Evolutionary conservation across 208 protist genomes (phyloP), one percentile per base, ranked within the genome.

Genomic region (Wallacemonas sp.): DNA sequence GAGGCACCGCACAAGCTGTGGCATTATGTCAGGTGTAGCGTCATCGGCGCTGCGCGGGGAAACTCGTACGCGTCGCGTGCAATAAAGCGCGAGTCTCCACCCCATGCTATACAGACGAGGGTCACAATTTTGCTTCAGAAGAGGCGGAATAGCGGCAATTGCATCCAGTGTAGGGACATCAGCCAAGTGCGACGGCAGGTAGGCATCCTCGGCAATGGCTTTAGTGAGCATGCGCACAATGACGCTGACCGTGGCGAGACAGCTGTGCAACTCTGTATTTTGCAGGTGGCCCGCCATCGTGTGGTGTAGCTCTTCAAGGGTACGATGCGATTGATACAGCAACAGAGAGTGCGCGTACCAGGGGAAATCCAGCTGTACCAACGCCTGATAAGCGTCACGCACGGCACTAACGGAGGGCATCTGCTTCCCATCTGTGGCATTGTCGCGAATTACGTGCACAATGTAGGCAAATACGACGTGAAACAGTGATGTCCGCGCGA

Each of bases 281-380:
- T 84, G 77, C 34, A 93, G 79, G 54, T 88, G 77, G 45, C 79
- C 75, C n/a, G 76, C 78, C 54, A 94, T 84, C 28, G 83, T 65
- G 8, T 64, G 62, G 28, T 83, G 74, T n/a, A 95, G 66, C 45
- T 82, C 76, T 4, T 63, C 77, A 56, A 78, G 70, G 41, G 79
- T 73, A 2, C 77, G 62, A 30, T 84, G 77, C 1, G 90, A 86
- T 70, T 86, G 70, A 67, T 93, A 95, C 47, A 87, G 86, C 24
- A 95, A 64, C 15, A 95, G 72, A 46, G 80, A 67, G 62, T 88
- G 75, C 33, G 87, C 33, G 56, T 90, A 84, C 90, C 90, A 95
- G 56, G 87, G 88, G 64, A 93, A 84, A 19, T 90, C 80, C 9
- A 93, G 75, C 19, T 77, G 78, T 6, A 86, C 71, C 9, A 95